Evolutionary conservation across 495 filamentous ascomycete genomes (phyloP).

Genomic region (Penicillium steckii): DNA sequence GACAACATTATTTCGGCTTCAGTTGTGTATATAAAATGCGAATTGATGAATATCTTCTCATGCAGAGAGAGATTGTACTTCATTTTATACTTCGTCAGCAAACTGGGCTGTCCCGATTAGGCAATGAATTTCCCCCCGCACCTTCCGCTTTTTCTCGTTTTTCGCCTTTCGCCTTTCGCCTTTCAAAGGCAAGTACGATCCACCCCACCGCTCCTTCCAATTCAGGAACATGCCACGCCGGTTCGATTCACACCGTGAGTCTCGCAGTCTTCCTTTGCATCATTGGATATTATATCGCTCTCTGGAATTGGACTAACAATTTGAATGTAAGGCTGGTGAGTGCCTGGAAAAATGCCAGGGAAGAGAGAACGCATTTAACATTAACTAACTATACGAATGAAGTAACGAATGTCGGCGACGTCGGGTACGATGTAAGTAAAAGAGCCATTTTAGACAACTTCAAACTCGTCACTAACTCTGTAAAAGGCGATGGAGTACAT

Average conservation of each 20-base stretch:
- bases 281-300: background rate
- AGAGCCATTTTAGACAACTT: background rate
- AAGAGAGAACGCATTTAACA: background rate
- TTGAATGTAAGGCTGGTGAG: background rate
- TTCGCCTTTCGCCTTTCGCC: slow-evolving; percentile 9
- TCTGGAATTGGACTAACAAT: background rate
- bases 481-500: slow-evolving; percentile 24
- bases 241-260: slow-evolving; percentile 9
- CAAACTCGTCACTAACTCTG: background rate
- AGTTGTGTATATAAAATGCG: no score
- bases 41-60: background rate
- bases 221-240: slow-evolving; percentile 8
- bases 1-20: background rate
- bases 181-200: background rate
- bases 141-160: slow-evolving; percentile 1
- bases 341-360: background rate
- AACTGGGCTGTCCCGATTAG: background rate
- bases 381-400: background rate
- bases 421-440: slow-evolving; percentile 32
- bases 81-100: background rate
- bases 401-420: slow-evolving; percentile 31
- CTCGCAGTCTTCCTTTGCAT: background rate
- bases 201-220: background rate
- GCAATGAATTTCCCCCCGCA: background rate
- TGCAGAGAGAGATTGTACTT: background rate